These are phyloP conservation scores for Chloranthus sessilifolius DNA, from an alignment of 164 flowering plant genomes.

Conservation along the genomic window DNA sequence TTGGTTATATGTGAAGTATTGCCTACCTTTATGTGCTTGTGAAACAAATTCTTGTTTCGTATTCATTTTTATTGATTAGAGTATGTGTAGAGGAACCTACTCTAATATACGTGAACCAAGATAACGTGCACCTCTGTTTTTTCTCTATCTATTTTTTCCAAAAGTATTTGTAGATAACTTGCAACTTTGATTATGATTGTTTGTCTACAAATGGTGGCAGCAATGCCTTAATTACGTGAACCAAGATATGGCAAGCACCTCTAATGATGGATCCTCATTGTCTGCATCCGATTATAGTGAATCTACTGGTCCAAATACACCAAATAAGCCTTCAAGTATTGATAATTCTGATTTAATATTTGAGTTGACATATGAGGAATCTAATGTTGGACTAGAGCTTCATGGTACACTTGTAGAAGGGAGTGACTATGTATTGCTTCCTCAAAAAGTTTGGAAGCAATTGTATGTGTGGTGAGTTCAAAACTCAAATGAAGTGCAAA, in stretches of 20 bases:
- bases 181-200: too few relatives aligned
- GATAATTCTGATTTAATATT: conserved; percentile 77
- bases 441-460: conserved; percentile 87
- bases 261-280: conserved; percentile 39
- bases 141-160: too few relatives aligned
- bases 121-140: too few relatives aligned
- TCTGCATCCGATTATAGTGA: conserved; percentile 31
- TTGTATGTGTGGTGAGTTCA: conserved; percentile 65
- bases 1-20: too few relatives aligned
- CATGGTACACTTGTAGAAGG: conserved; percentile 86
- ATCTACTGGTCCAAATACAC: conserved; percentile 36
- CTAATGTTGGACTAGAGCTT: conserved; percentile 51
- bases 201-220: conserved; percentile 84
- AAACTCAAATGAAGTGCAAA: too few relatives aligned
- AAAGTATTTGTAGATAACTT: too few relatives aligned
- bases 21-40: too few relatives aligned
- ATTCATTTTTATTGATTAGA: too few relatives aligned
- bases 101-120: too few relatives aligned
- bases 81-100: too few relatives aligned
- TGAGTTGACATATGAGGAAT: conserved; percentile 50
- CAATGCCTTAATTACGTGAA: conserved; percentile 90
- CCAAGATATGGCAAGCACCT: conserved; percentile 45
- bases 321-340: conserved; percentile 61
- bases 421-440: conserved; percentile 86
- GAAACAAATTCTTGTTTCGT: too few relatives aligned